phyloP scores from a whole-genome alignment of 805 yeast genomes.

The Candida insectalens region DNA sequence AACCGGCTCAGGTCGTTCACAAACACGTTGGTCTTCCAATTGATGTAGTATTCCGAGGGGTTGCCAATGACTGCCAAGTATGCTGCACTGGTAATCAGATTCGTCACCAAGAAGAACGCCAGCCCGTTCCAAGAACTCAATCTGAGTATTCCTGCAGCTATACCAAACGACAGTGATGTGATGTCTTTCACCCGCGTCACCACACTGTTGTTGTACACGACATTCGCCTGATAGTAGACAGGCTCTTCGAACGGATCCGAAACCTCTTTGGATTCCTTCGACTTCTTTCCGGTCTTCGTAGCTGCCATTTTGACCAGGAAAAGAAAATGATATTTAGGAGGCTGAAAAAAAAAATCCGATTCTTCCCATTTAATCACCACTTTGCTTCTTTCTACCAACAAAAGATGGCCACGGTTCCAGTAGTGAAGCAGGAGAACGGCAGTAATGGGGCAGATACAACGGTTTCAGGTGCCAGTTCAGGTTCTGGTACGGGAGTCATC shows the following conservation, averaged over 20 bases:
- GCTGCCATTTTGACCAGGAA: too few relatives aligned
- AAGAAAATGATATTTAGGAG: too few relatives aligned
- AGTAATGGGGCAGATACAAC: not conserved
- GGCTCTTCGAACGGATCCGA: not conserved
- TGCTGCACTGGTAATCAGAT: slow-evolving; percentile 23
- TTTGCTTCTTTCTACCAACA: not conserved
- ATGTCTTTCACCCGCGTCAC: slow-evolving; percentile 26
- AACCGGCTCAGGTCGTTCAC: slow-evolving; percentile 36
- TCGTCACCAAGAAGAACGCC: slow-evolving; percentile 29
- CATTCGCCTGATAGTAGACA: slow-evolving; percentile 1
- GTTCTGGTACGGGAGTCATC: too few relatives aligned
- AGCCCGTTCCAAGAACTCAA: slow-evolving; percentile 42
- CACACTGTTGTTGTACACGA: slow-evolving; percentile 10
- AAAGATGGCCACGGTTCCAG: not conserved
- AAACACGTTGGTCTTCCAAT: slow-evolving; percentile 31
- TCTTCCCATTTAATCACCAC: not conserved
- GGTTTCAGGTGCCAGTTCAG: too few relatives aligned
- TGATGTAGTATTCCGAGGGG: slow-evolving; percentile 26
- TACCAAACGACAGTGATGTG: slow-evolving; percentile 40
- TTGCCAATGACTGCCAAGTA: slow-evolving; percentile 22
- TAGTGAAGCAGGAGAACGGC: not conserved
- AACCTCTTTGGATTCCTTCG: too few relatives aligned
- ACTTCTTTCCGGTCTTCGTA: too few relatives aligned
- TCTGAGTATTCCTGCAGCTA: slow-evolving; percentile 45
- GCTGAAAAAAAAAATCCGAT: too few relatives aligned